Evolutionary conservation across 495 filamentous ascomycete species (phyloP).

Genomic region (Trichoderma parareesei): DNA sequence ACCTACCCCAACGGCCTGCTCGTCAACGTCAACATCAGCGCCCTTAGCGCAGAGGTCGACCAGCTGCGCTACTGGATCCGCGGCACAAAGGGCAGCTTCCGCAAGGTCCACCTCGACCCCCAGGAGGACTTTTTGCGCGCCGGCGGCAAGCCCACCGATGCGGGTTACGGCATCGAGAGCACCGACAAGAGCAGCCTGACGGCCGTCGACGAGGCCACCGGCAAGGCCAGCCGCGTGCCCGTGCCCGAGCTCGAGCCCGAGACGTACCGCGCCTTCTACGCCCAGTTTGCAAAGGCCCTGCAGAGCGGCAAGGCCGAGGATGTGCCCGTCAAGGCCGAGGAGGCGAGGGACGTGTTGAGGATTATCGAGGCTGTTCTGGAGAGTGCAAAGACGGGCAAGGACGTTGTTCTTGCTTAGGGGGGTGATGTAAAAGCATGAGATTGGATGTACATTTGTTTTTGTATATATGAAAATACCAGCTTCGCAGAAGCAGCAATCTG

Average conservation of each 20-base stretch:
- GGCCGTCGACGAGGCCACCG: conserved; percentile 29
- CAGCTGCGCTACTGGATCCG: conserved; percentile 77
- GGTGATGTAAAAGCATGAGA: background rate
- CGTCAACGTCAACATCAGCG: conserved; percentile 59
- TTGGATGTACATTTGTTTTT: background rate
- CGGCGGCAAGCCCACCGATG: conserved; percentile 57
- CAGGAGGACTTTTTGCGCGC: conserved; percentile 76
- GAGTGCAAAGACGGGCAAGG: conserved; percentile 57
- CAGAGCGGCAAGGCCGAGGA: conserved; percentile 46
- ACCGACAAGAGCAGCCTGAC: conserved; percentile 34
- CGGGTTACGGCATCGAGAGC: conserved; percentile 57
- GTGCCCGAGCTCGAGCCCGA: conserved; percentile 57
- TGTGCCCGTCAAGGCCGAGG: conserved; percentile 61
- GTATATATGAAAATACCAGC: background rate
- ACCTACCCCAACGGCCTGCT: conserved; percentile 53
- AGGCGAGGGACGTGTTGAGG: conserved; percentile 63
- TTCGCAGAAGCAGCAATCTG: background rate
- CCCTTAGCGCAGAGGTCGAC: conserved; percentile 59
- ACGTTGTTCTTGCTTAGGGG: conserved; percentile 37
- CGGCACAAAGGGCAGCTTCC: conserved; percentile 72
- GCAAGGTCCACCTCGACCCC: conserved; percentile 69
- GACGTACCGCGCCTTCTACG: conserved; percentile 69
- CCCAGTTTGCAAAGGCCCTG: conserved; percentile 58
- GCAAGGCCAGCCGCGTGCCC: conserved; percentile 28
- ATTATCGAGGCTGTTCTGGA: conserved; percentile 66